These are phyloP conservation scores for Pouteria glomerata DNA, from an alignment of 148 eudicot species.

Conservation along the genomic window DNA sequence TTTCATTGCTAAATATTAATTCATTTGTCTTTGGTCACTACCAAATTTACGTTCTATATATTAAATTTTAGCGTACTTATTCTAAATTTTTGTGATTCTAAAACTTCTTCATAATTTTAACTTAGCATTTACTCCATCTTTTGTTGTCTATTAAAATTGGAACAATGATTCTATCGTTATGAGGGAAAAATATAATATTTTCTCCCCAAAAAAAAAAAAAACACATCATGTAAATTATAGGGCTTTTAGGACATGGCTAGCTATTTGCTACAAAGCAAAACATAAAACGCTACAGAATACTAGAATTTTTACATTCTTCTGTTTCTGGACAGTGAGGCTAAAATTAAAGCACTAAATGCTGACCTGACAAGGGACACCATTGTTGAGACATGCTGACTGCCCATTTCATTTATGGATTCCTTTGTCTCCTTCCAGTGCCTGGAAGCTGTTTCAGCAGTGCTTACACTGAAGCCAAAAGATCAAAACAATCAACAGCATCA, in stretches of 20 bases:
- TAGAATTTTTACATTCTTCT: not conserved
- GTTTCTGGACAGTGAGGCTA: not conserved
- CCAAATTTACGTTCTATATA: too few species aligned
- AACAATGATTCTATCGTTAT: not conserved
- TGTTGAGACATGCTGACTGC: slow-evolving; percentile 46
- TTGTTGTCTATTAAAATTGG: too few species aligned
- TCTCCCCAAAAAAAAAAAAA: too few species aligned
- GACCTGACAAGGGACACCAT: slow-evolving; percentile 62
- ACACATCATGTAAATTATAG: not conserved
- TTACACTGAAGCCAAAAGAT: slow-evolving; percentile 41
- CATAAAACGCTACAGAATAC: not conserved
- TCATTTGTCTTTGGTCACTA: too few species aligned
- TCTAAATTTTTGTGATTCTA: too few species aligned
- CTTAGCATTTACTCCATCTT: too few species aligned
- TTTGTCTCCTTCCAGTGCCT: slow-evolving; percentile 62
- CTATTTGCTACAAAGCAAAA: not conserved
- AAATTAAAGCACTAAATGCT: slow-evolving; percentile 7
- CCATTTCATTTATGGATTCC: slow-evolving; percentile 55
- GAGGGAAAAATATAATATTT: not conserved
- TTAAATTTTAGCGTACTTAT: too few species aligned
- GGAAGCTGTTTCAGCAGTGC: slow-evolving; percentile 55
- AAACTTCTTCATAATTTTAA: too few species aligned
- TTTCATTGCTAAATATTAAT: too few species aligned
- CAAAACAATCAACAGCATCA: not conserved
- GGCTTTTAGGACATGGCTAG: not conserved